These are phyloP conservation scores for Crassisporium funariophilum DNA, from an alignment of 768 basidiomycete genomes.

Conservation along the genomic window DNA sequence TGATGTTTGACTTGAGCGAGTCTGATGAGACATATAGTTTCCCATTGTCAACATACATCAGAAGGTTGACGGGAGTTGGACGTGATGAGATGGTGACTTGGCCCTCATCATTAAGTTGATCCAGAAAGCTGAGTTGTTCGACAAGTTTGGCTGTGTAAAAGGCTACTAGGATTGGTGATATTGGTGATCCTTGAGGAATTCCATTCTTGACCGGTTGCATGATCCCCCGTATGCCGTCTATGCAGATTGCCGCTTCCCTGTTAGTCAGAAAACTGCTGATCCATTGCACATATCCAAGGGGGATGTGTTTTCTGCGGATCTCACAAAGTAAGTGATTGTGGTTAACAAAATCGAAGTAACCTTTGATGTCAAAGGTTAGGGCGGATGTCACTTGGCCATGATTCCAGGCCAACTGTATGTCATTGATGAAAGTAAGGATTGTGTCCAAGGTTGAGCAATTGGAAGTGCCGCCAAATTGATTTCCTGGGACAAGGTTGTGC, in stretches of 20 bases:
- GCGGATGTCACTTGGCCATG: constrained; percentile 23
- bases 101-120: too few relatives aligned
- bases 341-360: constrained; percentile 31
- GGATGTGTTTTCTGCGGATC: constrained; percentile 20
- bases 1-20: constrained; percentile 23
- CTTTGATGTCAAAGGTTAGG: constrained; percentile 31
- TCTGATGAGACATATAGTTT: constrained; percentile 26
- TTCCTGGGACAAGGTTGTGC: constrained; percentile 23
- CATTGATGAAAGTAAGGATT: constrained; percentile 23
- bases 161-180: constrained; percentile 27
- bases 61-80: constrained; percentile 11
- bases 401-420: constrained; percentile 26
- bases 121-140: constrained; percentile 18
- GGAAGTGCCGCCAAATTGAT: constrained; percentile 25
- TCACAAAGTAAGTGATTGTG: constrained; percentile 24
- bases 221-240: constrained; percentile 21
- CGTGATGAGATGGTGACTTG: constrained; percentile 15
- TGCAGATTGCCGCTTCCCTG: constrained; percentile 24
- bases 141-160: constrained; percentile 27
- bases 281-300: constrained; percentile 21
- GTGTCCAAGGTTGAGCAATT: constrained; percentile 25
- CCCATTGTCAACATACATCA: constrained; percentile 36
- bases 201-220: constrained; percentile 31
- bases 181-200: constrained; percentile 35
- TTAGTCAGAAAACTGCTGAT: constrained; percentile 25